These are phyloP conservation scores for Berkeleyomyces rouxiae DNA, from an alignment of 2,329 filamentous ascomycete species.

Conservation along the genomic window DNA sequence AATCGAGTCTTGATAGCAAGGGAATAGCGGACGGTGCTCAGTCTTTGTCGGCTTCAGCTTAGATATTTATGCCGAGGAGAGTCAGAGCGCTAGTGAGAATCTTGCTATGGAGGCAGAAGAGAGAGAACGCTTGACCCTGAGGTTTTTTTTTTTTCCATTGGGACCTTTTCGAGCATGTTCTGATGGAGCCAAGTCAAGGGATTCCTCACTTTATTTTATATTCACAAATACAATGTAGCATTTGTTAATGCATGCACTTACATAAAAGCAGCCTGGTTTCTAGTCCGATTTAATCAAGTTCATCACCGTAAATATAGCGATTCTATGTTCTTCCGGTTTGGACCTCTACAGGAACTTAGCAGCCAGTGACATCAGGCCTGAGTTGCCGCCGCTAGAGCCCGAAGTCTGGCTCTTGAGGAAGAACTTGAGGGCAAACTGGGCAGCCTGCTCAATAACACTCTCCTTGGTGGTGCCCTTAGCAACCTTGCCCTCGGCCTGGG, in stretches of 20 bases:
- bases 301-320: not conserved
- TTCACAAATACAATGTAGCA: not conserved
- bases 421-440: conserved; percentile 78
- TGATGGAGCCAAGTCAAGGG: no score
- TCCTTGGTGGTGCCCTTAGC: conserved; percentile 55
- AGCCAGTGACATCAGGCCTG: conserved; percentile 29
- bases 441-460: conserved; percentile 60
- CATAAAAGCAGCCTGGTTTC: no score
- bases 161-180: not conserved
- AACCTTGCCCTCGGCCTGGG: conserved; percentile 36
- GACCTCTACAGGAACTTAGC: conserved; percentile 28
- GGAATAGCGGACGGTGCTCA: not conserved
- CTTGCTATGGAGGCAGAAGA: not conserved
- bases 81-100: not conserved
- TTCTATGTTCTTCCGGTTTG: not conserved
- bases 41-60: not conserved
- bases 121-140: not conserved
- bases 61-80: conserved; percentile 5
- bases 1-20: not conserved
- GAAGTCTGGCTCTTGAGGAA: conserved; percentile 56
- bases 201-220: not conserved
- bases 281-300: not conserved
- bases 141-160: not conserved
- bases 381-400: conserved; percentile 25
- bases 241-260: no score